Conservation (phyloP, 257 asterid genomes). For the Paulownia fortunei region DNA sequence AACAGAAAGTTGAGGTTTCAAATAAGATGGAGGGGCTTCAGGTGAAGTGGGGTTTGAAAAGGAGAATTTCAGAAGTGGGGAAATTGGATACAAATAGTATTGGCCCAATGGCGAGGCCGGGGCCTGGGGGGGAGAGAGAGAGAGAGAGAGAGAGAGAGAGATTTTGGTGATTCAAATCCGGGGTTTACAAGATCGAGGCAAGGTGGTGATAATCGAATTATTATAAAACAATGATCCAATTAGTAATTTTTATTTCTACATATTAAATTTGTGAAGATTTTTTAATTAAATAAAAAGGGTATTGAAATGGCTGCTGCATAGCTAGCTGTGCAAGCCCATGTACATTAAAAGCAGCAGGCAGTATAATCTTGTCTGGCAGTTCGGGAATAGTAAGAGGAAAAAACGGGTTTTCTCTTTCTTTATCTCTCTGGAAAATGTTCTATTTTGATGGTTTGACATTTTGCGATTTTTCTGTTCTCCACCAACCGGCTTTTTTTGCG, state of each 20-base stretch:
- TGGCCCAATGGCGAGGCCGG: background rate
- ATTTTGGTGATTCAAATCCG: slow-evolving; percentile 47
- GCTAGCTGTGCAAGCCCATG: slow-evolving; percentile 19
- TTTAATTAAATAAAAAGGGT: background rate
- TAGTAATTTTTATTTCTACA: background rate
- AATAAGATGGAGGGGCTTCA: slow-evolving; percentile 16
- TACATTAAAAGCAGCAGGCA: slow-evolving; percentile 39
- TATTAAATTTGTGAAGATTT: background rate
- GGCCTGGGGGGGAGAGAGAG: background rate
- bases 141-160: slow-evolving; percentile 29
- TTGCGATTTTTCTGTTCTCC: background rate
- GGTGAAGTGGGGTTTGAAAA: slow-evolving; percentile 29
- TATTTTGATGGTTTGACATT: slow-evolving; percentile 14
- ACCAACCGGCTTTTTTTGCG: background rate
- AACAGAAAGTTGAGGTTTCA: slow-evolving; percentile 43
- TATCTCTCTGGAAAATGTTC: background rate
- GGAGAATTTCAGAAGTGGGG: slow-evolving; percentile 36
- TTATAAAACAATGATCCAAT: slow-evolving; percentile 24
- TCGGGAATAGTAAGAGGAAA: slow-evolving; percentile 12
- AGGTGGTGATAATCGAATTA: slow-evolving; percentile 42
- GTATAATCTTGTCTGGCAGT: slow-evolving; percentile 33
- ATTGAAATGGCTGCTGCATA: slow-evolving; percentile 27
- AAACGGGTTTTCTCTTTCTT: background rate
- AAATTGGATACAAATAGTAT: slow-evolving; percentile 38
- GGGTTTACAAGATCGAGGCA: slow-evolving; percentile 53